phyloP scores from a whole-genome alignment of 1,139 yeast genomes.

The Scheffersomyces quercinus region DNA sequence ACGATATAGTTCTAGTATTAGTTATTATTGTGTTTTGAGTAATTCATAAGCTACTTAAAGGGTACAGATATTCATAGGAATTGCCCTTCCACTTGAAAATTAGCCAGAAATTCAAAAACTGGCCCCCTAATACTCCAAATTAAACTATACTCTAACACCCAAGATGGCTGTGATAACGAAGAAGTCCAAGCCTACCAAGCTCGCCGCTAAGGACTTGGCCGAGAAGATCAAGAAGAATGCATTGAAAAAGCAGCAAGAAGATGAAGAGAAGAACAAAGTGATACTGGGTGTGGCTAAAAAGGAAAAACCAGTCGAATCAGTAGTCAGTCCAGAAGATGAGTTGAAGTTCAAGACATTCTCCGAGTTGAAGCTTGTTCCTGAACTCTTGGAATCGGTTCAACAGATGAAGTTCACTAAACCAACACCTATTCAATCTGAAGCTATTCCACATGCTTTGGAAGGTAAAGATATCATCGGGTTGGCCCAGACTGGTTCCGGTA shows the following conservation, averaged over 20 bases:
- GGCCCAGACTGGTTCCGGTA: slow-evolving; percentile 85
- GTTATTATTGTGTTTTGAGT: no score
- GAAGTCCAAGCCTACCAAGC: slow-evolving; percentile 1
- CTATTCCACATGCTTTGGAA: slow-evolving; percentile 88
- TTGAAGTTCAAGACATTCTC: slow-evolving; percentile 44
- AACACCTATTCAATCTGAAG: slow-evolving; percentile 89
- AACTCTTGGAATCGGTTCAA: slow-evolving; percentile 76
- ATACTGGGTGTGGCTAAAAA: background rate
- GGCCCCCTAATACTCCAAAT: no score
- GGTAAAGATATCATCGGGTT: slow-evolving; percentile 83
- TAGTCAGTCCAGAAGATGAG: slow-evolving; percentile 15
- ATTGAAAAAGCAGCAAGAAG: slow-evolving; percentile 22
- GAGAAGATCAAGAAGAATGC: slow-evolving; percentile 60
- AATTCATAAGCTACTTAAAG: no score
- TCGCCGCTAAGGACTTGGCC: slow-evolving; percentile 38
- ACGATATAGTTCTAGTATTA: no score
- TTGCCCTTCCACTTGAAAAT: no score
- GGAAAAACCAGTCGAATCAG: slow-evolving; percentile 20
- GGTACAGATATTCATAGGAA: no score
- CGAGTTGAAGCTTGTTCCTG: slow-evolving; percentile 73
- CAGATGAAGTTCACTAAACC: slow-evolving; percentile 65
- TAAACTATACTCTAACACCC: no score
- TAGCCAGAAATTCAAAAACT: no score
- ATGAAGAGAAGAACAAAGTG: background rate
- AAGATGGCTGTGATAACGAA: slow-evolving; percentile 1